Base-by-base conservation (phyloP, 2,329 filamentous ascomycete species). In the Aureobasidium melanogenum region DNA sequence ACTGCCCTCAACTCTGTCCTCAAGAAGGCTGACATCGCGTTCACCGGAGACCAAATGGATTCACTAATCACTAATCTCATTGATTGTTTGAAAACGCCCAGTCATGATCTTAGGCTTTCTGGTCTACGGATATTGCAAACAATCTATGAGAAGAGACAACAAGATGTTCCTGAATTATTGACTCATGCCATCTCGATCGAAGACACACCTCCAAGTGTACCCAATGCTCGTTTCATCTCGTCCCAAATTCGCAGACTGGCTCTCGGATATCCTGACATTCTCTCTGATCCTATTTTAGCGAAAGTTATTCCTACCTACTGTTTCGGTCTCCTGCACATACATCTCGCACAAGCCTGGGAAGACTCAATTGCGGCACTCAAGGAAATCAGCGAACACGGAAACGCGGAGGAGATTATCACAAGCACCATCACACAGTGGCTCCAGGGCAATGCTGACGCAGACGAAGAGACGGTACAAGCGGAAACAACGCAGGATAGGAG, bases 271-370 rank as follows among this genome's bases (percentile, higher is more conserved):
- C 75, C 81, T 6, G 78, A 82, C 26, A 70, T 87, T 10, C 76
- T 79, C 43, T 76, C 82, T 2, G 79, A 83, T 39, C 82, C 82
- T 1, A 89, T 87, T 84, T 76, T 95, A 65, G 80, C 83, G 62
- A 81, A 83, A 67, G 84, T 91, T 7, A 82, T 97, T 32, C 89
- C 92, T 0, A 81, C 84, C 0, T 97, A 92, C 69, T 86, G 91
- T 67, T 96, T 97, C 67, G 94, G 94, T 52, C 82, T 97, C 74
- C 81, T 97, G 63, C 94, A 92, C 0, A 85, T 96, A 52, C 89
- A 88, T 66, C 80, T 97, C 65, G 84, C 91, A 0, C 91, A 91
- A 38, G 79, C 95, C 6, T 97, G 93, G 89, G 89, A 96, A 63
- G 90, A 96, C 68, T 84, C 89, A 0, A 84, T 88, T 55, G 82